A percentile compares a stretch with the other conserved stretches of the same genome.
Conservation (phyloP, 176 grass and related monocot genomes). For the Cymbopogon citratus region DNA sequence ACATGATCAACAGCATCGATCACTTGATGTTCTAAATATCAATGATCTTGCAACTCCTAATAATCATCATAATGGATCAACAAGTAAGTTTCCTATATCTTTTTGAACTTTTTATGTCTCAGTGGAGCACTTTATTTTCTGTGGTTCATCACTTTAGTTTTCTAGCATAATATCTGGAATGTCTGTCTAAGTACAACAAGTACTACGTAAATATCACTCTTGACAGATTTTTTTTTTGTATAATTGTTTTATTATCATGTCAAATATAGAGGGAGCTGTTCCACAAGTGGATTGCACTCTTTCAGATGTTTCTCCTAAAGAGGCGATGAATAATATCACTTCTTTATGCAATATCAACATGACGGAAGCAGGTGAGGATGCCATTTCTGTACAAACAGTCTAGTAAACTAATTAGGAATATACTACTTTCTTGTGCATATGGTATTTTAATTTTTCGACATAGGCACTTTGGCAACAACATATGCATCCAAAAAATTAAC, state of each 20-base stretch:
- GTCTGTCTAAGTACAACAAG: neutral
- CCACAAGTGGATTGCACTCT: constrained; percentile 22
- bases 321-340: constrained; percentile 29
- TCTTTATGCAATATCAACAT: constrained; percentile 27
- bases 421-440: neutral
- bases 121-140: constrained; percentile 6
- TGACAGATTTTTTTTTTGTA: constrained; percentile 3
- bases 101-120: neutral
- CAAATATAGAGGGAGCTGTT: constrained; percentile 37
- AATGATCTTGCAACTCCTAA: constrained; percentile 55
- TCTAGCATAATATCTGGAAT: constrained; percentile 11
- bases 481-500: constrained; percentile 11
- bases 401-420: neutral
- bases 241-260: constrained; percentile 19
- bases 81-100: constrained; percentile 41
- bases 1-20: constrained; percentile 41
- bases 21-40: constrained; percentile 76
- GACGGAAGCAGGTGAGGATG: constrained; percentile 50
- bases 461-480: neutral
- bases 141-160: constrained; percentile 1
- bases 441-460: neutral
- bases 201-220: constrained; percentile 7
- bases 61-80: constrained; percentile 14
- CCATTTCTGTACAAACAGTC: neutral
- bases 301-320: constrained; percentile 29